phyloP scores from a whole-genome alignment of 2,329 filamentous ascomycete genomes.

The Laburnicola sp. region DNA sequence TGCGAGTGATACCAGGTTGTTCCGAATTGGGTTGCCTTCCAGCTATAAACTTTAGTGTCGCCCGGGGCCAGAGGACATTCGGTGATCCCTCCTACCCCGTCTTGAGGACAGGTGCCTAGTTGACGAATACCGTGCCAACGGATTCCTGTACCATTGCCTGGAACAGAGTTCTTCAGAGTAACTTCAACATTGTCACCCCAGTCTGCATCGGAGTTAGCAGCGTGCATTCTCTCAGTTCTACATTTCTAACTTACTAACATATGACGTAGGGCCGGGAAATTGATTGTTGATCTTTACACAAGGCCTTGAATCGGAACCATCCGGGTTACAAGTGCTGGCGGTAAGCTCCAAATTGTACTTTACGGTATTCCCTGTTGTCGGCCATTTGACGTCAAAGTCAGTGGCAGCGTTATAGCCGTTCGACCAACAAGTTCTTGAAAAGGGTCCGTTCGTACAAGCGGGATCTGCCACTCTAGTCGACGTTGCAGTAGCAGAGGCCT shows the following conservation, averaged over 20 bases:
- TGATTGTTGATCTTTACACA: constrained; percentile 28
- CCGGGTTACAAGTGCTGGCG: constrained; percentile 39
- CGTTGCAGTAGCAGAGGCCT: constrained; percentile 15
- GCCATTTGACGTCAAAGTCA: constrained; percentile 47
- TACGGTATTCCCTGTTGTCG: constrained; percentile 41
- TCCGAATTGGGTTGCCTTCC: constrained; percentile 32
- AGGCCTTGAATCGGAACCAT: constrained; percentile 19
- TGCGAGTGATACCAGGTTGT: constrained; percentile 37
- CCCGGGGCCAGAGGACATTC: constrained; percentile 60
- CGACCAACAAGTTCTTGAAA: constrained; percentile 44
- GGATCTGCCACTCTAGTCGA: constrained; percentile 24
- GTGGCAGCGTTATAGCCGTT: constrained; percentile 46
- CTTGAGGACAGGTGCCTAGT: constrained; percentile 41
- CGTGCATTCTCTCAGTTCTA: background rate
- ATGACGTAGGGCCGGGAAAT: constrained; percentile 27
- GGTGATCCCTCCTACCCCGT: constrained; percentile 58
- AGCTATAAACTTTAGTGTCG: constrained; percentile 18
- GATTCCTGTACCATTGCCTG: constrained; percentile 60
- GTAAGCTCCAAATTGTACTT: constrained; percentile 42
- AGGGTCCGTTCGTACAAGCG: constrained; percentile 43
- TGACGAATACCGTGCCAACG: constrained; percentile 65
- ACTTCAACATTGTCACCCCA: constrained; percentile 28
- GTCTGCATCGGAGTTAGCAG: constrained; percentile 16
- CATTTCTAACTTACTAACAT: constrained; percentile 45
- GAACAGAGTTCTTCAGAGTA: constrained; percentile 55